Evolutionary conservation across 495 filamentous ascomycete genomes (phyloP), one percentile per base, ranked within the genome.

Genomic region (Hypoxylon rickii): DNA sequence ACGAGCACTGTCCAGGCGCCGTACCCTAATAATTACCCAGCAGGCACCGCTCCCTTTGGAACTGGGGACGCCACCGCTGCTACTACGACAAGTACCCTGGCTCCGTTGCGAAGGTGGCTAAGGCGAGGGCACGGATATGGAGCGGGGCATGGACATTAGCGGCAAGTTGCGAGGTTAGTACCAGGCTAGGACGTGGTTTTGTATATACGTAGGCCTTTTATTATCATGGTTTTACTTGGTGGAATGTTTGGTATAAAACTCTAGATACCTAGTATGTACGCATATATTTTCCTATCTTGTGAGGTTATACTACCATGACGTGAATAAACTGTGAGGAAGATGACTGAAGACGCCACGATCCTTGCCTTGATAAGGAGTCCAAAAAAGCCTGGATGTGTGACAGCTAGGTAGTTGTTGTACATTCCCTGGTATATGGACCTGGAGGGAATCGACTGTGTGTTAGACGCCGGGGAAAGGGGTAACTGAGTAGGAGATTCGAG

Each of bases 1-100:
- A 68, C 65, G 13, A 61, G 46, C 43, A 68, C 62, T 5, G 58
- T 65, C 12, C 47, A 68, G 42, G 63, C 65, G 21, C 59, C 63
- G 10, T 61, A 52, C 43, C 55, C 62, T 7, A 61, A 41, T 19
- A 44, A 34, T 6, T 66, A 63, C 52, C 13, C 47, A 10, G 58
- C 49, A 18, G 53, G 61, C 5, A 56, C 61, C 18, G 51, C 44
- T 15, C 42, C 53, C 12, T 6, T 37, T 11, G 46, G 51, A 2
- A 51, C 44, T 3, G 15, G 40, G 13, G 15, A 34, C 3, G 17
- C 15, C 8, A 38, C 44, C 11, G 29, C 8, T 16, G 44, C 47
- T 20, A 29, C 29, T 18, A 26, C 62, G n/a, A 65, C 24, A 33
- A 48, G 17, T 16, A 62, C 55, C 3, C 42, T 46, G 3, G 34